Evolutionary conservation across 805 yeast species (phyloP), one percentile per base, ranked within the genome.

Genomic region (Barnettozyma botsteinii): DNA sequence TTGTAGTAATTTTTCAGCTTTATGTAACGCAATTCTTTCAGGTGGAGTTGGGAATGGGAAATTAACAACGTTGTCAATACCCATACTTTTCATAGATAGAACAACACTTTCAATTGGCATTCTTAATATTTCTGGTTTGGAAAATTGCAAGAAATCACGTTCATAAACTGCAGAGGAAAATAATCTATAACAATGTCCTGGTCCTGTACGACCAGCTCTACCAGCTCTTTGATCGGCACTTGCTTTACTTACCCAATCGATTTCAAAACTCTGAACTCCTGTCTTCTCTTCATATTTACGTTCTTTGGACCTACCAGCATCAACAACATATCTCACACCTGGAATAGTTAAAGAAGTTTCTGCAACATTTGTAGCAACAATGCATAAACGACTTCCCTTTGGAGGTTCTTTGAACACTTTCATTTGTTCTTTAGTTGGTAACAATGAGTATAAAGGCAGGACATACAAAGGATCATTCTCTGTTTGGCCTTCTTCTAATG

Each of bases 41-140:
- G 98, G 97, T 3, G 96, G 85, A 0, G 98, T 89, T 4, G 98
- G 96, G 64, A 93, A 93, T 26, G 98, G 98, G 67, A 93, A 93
- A 54, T 93, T 91, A 18, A 79, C 66, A 27, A 93, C 81, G 38
- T 84, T 85, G 57, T 85, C 93, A 45, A 93, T 89, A 3, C 96
- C 97, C 96, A 93, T 93, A 48, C 91, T 77, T 62, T 93, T 93
- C 98, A 93, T 93, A 35, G 84, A 84, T 51, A 93, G 64, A 0
- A 93, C 95, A n/a, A 93, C 83, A 59, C 96, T 88, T 58, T 93
- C 98, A 26, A 88, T 87, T 0, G 98, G 98, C 94, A 87, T 89
- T 49, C 98, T 70, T 42, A 85, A 65, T 33, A 93, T 89, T 59
- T 93, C 99, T 0, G 99, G 98, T 40, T 69, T 70, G 10, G 93